Conservation (phyloP, 257 asterid genomes). For the Solanum piurae region DNA sequence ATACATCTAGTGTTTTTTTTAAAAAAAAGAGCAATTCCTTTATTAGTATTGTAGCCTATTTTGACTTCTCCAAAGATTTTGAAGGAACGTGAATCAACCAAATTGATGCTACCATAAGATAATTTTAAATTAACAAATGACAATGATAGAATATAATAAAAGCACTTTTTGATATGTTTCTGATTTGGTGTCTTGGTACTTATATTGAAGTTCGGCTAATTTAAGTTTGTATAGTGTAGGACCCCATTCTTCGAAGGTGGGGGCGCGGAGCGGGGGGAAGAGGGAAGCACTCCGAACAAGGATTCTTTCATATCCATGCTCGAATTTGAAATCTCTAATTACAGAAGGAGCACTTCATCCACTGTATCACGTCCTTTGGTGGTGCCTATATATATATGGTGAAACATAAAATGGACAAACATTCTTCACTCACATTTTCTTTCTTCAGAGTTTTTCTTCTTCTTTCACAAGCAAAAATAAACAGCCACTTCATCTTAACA, state of each 20-base stretch:
- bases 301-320: neutral
- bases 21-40: neutral
- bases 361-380: neutral
- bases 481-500: neutral
- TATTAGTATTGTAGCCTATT: neutral
- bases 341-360: neutral
- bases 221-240: neutral
- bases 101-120: neutral
- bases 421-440: neutral
- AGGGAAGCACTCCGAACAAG: neutral
- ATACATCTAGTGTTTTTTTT: neutral
- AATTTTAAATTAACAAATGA: neutral
- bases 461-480: neutral
- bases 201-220: neutral
- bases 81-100: conserved; percentile 6
- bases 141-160: neutral
- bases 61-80: neutral
- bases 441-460: neutral
- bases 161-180: neutral
- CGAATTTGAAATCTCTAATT: neutral
- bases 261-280: no score
- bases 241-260: neutral
- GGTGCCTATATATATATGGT: neutral
- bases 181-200: neutral
- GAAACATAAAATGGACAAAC: neutral